Percentiles rank a stretch among this genome's conserved stretches.
Evolutionary conservation across 352 stramenopile species (phyloP).

Genomic region (Globisporangium paddicum): DNA sequence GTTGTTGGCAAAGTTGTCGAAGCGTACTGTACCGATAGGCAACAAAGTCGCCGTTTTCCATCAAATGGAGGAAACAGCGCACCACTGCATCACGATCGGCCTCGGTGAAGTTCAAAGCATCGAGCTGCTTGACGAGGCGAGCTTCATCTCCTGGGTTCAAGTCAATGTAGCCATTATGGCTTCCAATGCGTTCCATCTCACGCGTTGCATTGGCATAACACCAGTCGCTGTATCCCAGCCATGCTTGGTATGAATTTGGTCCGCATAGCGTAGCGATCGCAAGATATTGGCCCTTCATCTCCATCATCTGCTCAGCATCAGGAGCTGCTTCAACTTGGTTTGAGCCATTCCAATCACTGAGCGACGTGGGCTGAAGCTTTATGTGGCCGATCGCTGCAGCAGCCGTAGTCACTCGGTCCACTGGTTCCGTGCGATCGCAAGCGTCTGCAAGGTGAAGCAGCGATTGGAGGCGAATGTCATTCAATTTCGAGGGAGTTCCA

Average conservation of each 20-base stretch:
- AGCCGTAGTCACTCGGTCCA: conserved; percentile 12
- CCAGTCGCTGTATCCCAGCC: conserved; percentile 69
- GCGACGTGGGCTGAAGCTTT: background rate
- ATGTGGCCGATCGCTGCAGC: background rate
- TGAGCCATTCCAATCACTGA: background rate
- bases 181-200: conserved; percentile 33
- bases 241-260: conserved; percentile 37
- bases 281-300: conserved; percentile 14
- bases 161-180: conserved; percentile 48
- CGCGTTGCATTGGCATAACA: conserved; percentile 50
- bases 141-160: conserved; percentile 39
- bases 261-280: conserved; percentile 28
- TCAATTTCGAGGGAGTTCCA: background rate
- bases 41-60: conserved; percentile 44
- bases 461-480: background rate
- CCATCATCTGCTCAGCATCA: conserved; percentile 12
- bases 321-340: conserved; percentile 5
- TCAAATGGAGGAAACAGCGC: conserved; percentile 40
- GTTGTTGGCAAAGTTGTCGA: conserved; percentile 25
- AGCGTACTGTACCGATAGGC: conserved; percentile 31
- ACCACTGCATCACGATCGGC: conserved; percentile 30
- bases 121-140: conserved; percentile 30
- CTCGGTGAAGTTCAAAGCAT: conserved; percentile 30
- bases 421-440: conserved; percentile 16
- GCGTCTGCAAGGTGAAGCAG: conserved; percentile 29